Percentiles rank a stretch among this genome's conserved stretches.
Evolutionary conservation across 2,329 filamentous ascomycete species (phyloP).

Genomic region (Colletotrichum sp.): DNA sequence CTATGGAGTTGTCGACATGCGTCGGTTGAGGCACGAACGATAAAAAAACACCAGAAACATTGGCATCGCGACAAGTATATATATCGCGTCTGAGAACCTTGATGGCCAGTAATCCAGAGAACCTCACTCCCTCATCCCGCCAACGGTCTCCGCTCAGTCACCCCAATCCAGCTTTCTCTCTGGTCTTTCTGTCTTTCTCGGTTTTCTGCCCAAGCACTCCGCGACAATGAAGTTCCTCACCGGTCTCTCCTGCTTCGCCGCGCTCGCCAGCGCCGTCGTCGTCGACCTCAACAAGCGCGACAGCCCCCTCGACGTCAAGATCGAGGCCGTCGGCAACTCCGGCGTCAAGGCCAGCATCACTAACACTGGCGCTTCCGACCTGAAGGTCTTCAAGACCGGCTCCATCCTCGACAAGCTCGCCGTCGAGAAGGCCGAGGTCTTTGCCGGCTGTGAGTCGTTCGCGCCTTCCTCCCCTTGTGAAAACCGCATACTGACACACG

Average conservation of each 20-base stretch:
- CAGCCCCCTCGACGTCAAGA: slow-evolving; percentile 47
- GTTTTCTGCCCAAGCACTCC: not conserved
- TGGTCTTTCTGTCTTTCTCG: not conserved
- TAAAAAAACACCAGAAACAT: not conserved
- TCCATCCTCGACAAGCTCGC: slow-evolving; percentile 57
- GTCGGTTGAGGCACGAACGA: not conserved
- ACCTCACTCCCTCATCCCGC: not conserved
- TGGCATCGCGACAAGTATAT: not conserved
- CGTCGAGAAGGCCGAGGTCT: slow-evolving; percentile 59
- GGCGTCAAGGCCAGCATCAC: slow-evolving; percentile 57
- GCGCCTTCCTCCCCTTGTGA: not conserved
- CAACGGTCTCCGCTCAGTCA: not conserved
- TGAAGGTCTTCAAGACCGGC: slow-evolving; percentile 59
- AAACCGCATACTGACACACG: not conserved
- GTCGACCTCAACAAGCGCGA: slow-evolving; percentile 39
- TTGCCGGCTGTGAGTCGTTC: slow-evolving; percentile 45
- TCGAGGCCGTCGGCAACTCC: slow-evolving; percentile 56
- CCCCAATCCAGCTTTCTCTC: not conserved
- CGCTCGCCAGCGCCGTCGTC: slow-evolving; percentile 39
- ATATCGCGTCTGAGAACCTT: not conserved
- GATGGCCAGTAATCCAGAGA: not conserved
- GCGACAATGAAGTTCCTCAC: slow-evolving; percentile 44
- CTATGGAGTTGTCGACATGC: not conserved
- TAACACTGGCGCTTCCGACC: slow-evolving; percentile 53
- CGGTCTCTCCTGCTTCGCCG: slow-evolving; percentile 37